Conservation (phyloP, 2,329 filamentous ascomycete genomes). For the Xylariaceae sp. region DNA sequence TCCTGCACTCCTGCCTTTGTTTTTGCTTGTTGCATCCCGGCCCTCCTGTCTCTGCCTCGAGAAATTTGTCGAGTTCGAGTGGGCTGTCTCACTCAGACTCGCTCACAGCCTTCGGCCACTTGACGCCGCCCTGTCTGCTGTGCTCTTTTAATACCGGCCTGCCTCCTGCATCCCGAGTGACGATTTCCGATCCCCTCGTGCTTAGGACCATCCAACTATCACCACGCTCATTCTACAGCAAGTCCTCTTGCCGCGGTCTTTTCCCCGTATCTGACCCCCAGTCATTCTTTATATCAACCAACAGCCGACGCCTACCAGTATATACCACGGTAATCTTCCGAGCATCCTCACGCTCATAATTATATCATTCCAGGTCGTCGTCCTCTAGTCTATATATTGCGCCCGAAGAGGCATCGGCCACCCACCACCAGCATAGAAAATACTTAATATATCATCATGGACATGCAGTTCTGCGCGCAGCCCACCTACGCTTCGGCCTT, state of each 20-base stretch:
- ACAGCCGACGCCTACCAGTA: slow-evolving; percentile 9
- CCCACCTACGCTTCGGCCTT: slow-evolving; percentile 19
- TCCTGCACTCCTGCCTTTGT: slow-evolving; percentile 24
- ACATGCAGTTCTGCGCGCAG: slow-evolving; percentile 22
- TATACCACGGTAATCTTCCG: slow-evolving; percentile 14
- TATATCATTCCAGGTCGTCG: too few relatives aligned
- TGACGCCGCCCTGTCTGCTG: slow-evolving; percentile 17
- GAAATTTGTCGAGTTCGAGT: slow-evolving; percentile 21
- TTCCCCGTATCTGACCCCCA: slow-evolving; percentile 22
- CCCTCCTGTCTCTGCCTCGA: slow-evolving; percentile 26
- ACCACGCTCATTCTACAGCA: slow-evolving; percentile 23
- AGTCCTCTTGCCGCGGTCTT: slow-evolving; percentile 13
- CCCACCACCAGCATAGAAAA: too few relatives aligned
- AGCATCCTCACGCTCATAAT: slow-evolving; percentile 3
- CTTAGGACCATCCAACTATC: slow-evolving; percentile 17
- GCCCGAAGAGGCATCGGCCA: too few relatives aligned
- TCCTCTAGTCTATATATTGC: too few relatives aligned
- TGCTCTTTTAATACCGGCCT: slow-evolving; percentile 26
- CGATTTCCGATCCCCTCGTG: slow-evolving; percentile 11
- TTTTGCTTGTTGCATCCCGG: slow-evolving; percentile 26
- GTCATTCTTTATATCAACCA: slow-evolving; percentile 24
- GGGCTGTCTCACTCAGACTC: slow-evolving; percentile 26
- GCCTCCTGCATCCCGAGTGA: slow-evolving; percentile 14
- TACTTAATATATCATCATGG: slow-evolving; percentile 15
- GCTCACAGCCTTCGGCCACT: slow-evolving; percentile 15